Percentiles rank a stretch among this genome's conserved stretches.
phyloP scores from a whole-genome alignment of 768 basidiomycete genomes.

The Neoboletus magnificus region DNA sequence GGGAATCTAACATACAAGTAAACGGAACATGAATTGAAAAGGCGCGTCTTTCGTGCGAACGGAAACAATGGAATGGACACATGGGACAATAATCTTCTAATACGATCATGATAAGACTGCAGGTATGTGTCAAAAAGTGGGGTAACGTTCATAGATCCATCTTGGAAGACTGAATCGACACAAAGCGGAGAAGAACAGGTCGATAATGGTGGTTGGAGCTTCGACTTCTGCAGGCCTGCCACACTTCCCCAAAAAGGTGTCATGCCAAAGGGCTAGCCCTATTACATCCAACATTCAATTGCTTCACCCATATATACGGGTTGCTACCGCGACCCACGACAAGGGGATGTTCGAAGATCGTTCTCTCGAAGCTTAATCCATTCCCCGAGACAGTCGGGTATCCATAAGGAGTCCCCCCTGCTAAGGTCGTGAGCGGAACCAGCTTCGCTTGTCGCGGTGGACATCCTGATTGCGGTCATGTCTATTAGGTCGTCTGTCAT shows the following conservation, averaged over 20 bases:
- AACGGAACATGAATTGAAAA: background rate
- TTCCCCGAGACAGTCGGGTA: background rate
- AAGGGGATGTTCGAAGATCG: background rate
- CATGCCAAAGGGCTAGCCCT: background rate
- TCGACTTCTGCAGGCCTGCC: background rate
- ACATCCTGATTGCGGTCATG: slow-evolving; percentile 9
- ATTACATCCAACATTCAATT: background rate
- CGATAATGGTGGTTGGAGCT: background rate
- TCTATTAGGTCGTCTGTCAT: slow-evolving; percentile 16
- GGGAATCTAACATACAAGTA: background rate
- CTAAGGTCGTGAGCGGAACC: slow-evolving; percentile 9
- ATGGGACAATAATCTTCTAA: background rate
- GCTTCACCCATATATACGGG: background rate
- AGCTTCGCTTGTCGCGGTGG: slow-evolving; percentile 4
- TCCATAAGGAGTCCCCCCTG: background rate
- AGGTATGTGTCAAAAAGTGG: slow-evolving; percentile 3
- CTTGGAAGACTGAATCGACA: background rate
- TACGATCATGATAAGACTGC: slow-evolving; percentile 1
- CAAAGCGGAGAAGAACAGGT: background rate
- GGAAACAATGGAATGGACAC: background rate
- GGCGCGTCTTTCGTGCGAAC: background rate
- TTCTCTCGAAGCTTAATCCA: background rate
- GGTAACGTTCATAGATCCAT: background rate
- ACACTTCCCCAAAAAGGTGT: background rate
- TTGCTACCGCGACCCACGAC: background rate